Evolutionary conservation across 1,139 yeast genomes (phyloP).

Genomic region (Candida freyschussii): DNA sequence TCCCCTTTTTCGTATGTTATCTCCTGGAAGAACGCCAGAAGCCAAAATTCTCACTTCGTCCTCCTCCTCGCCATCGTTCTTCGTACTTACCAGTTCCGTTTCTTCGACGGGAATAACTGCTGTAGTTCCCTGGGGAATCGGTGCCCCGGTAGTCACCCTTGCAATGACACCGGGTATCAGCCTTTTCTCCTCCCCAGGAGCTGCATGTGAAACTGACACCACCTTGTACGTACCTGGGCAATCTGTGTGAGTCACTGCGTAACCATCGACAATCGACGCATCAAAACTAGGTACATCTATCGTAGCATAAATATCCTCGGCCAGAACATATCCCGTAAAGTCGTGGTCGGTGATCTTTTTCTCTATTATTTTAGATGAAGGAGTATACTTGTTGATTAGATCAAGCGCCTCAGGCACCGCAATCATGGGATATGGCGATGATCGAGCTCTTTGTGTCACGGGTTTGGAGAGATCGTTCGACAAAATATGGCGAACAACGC

Average conservation of each 20-base stretch:
- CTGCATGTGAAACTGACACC: conserved; percentile 38
- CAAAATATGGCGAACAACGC: conserved; percentile 20
- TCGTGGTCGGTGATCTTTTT: conserved; percentile 26
- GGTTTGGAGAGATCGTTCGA: conserved; percentile 34
- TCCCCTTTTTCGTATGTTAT: conserved; percentile 42
- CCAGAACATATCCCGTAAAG: conserved; percentile 33
- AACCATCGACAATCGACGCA: conserved; percentile 50
- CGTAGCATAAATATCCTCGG: conserved; percentile 36
- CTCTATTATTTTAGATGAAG: conserved; percentile 21
- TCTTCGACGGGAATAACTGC: conserved; percentile 52
- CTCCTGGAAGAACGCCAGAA: conserved; percentile 31
- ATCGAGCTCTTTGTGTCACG: conserved; percentile 37
- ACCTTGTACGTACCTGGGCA: conserved; percentile 41
- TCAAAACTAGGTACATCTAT: conserved; percentile 40
- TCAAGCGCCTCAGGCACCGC: conserved; percentile 36
- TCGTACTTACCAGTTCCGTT: conserved; percentile 32
- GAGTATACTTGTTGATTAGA: conserved; percentile 27
- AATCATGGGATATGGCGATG: conserved; percentile 43
- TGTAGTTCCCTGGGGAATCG: conserved; percentile 44
- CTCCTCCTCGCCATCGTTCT: conserved; percentile 36
- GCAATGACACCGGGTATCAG: conserved; percentile 33
- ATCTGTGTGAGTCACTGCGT: conserved; percentile 40
- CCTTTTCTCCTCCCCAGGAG: conserved; percentile 23
- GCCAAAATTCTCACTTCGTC: conserved; percentile 33
- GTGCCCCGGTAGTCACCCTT: conserved; percentile 50